A percentile compares a stretch with the other conserved stretches of the same genome.
phyloP scores from a whole-genome alignment of 257 asterid species.

The Fraxinus quadrangulata region DNA sequence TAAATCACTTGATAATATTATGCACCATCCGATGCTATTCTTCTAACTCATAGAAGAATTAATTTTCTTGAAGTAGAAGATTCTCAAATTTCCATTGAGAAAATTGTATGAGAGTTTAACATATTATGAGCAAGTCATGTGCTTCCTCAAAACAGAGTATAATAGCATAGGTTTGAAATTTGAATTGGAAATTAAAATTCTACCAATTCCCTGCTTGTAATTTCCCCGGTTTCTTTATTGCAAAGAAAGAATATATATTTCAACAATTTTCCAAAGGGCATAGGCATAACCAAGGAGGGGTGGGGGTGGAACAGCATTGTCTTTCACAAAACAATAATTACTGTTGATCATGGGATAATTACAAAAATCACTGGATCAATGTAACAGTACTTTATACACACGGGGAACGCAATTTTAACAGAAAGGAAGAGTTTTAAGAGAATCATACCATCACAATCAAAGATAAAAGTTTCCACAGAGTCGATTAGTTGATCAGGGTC shows the following conservation, averaged over 20 bases:
- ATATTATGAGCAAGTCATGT: not conserved
- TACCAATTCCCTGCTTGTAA: not conserved
- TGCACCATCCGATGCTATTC: not conserved
- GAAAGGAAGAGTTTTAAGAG: not conserved
- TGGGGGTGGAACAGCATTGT: too few relatives aligned
- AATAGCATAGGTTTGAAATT: not conserved
- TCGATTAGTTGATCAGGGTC: conserved; percentile 83
- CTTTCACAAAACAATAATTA: not conserved
- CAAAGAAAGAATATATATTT: not conserved
- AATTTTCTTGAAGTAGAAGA: not conserved
- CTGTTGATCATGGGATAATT: not conserved
- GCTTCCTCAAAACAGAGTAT: not conserved
- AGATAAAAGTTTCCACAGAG: conserved; percentile 92
- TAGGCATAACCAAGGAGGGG: not conserved
- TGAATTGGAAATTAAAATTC: not conserved
- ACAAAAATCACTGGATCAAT: not conserved
- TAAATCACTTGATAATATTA: not conserved
- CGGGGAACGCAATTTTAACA: not conserved
- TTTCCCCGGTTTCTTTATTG: not conserved
- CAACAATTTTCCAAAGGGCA: not conserved
- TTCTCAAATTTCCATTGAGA: not conserved
- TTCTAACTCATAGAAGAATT: not conserved
- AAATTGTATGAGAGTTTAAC: not conserved
- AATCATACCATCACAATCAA: conserved; percentile 86
- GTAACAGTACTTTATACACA: not conserved